Evolutionary conservation across 805 yeast genomes (phyloP).

Genomic region (Monosporozyma aerobia): DNA sequence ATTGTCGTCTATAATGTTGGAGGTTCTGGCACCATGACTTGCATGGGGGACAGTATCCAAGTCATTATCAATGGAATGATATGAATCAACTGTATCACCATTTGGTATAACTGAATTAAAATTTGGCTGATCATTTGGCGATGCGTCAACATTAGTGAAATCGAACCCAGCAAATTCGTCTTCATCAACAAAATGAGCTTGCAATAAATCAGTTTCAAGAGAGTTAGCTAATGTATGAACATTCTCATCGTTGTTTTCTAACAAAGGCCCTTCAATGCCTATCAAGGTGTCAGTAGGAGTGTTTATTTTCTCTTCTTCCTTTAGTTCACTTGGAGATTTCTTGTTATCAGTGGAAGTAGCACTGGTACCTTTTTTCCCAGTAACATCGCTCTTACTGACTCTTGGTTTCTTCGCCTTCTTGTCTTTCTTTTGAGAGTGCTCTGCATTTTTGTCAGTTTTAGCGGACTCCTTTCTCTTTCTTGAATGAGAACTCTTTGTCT

Average conservation of each 20-base stretch:
- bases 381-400: neutral
- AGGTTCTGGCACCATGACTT: neutral
- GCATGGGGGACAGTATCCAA: neutral
- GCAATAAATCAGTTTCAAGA: neutral
- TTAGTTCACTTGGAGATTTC: neutral
- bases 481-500: neutral
- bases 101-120: neutral
- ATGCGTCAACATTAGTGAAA: neutral
- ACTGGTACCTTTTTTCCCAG: neutral
- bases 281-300: neutral
- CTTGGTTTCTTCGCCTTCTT: neutral
- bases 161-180: neutral
- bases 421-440: neutral
- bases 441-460: neutral
- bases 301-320: neutral
- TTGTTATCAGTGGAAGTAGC: neutral
- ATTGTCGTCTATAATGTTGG: conserved; percentile 14
- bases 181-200: conserved; percentile 1
- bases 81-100: neutral
- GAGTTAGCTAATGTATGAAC: neutral
- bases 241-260: neutral
- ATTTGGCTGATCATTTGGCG: neutral
- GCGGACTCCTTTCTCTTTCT: neutral
- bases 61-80: neutral
- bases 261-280: neutral